Base-by-base conservation (phyloP, 805 yeast species). In the Groenewaldozyma salmanticensis region DNA sequence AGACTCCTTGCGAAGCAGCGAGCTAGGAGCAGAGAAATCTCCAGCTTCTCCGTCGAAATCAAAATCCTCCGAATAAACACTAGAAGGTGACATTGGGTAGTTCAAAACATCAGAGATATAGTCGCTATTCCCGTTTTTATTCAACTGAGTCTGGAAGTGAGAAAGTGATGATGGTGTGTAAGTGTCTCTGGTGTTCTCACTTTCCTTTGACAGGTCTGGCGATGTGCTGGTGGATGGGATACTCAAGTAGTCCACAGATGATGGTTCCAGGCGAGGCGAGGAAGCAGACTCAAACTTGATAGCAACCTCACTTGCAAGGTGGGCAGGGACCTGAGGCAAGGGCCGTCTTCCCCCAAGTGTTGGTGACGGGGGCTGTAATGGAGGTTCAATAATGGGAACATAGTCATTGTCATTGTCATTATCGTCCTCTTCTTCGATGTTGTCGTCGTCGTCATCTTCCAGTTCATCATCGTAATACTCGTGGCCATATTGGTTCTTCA, bases 1-100 rank as follows among this genome's bases (percentile, higher is more conserved):
- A 16, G 59, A 52, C 42, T 59, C 64, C 35, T 59, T 57, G 7
- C 64, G 54, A 2, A 54, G 45, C 5, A 56, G 37, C 20, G 40
- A 35, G 3, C 31, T 22, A 7, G 45, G 40, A 11, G 27, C 37
- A 27, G 27, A 15, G 15, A 31, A 17, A 9, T 37, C 34, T 18
- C 33, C 40, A 19, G 24, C 34, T 3, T 16, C 29, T 9, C 13
- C 13, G 29, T 13, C 29, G 11, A 29, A 15, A 9, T 27, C 38
- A n/a, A 21, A 35, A 16, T 34, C 40, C 18, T 44, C 47, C n/a
- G 47, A 44, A 21, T 42, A 42, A 15, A 44, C 42, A 21, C 47
- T 44, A 33, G 42, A 41, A 9, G 47, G 45, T 13, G 46, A 43
- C 27, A 19, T 21, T 6, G 41, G 41, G 20, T 32, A 38, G n/a